Conservation (phyloP, 148 eudicot species). For the Amaranthus palmeri region DNA sequence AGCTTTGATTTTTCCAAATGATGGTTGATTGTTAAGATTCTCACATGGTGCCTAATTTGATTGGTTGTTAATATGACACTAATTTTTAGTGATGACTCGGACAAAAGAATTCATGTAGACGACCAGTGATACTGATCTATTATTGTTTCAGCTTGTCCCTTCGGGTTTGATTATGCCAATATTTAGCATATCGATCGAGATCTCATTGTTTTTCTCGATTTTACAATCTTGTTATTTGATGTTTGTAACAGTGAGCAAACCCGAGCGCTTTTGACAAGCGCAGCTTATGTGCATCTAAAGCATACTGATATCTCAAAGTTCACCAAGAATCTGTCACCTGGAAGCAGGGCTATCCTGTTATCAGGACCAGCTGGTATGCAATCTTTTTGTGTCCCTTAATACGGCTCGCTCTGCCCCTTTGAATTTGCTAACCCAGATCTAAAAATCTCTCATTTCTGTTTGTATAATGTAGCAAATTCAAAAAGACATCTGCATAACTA, state of each 20-base stretch:
- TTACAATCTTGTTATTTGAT: conserved; percentile 15
- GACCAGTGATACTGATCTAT: background rate
- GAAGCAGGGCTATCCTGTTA: conserved; percentile 84
- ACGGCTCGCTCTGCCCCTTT: too few relatives aligned
- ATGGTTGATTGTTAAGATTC: background rate
- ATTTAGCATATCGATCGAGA: background rate
- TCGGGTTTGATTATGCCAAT: background rate
- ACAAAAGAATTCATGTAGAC: too few relatives aligned
- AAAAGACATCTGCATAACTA: background rate
- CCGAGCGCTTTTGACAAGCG: conserved; percentile 65
- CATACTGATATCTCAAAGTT: conserved; percentile 81
- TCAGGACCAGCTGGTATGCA: conserved; percentile 88
- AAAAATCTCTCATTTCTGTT: too few relatives aligned
- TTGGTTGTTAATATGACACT: background rate
- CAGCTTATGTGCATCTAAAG: conserved; percentile 90
- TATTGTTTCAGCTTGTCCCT: background rate
- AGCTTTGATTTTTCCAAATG: background rate
- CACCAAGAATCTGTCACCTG: conserved; percentile 85
- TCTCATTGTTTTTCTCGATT: background rate
- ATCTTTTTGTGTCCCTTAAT: background rate
- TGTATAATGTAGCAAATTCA: too few relatives aligned
- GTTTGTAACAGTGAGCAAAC: conserved; percentile 72
- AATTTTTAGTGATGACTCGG: background rate
- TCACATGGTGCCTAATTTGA: background rate
- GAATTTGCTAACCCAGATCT: too few relatives aligned